phyloP scores from a whole-genome alignment of 2,329 filamentous ascomycete species.

The Nemania serpens region DNA sequence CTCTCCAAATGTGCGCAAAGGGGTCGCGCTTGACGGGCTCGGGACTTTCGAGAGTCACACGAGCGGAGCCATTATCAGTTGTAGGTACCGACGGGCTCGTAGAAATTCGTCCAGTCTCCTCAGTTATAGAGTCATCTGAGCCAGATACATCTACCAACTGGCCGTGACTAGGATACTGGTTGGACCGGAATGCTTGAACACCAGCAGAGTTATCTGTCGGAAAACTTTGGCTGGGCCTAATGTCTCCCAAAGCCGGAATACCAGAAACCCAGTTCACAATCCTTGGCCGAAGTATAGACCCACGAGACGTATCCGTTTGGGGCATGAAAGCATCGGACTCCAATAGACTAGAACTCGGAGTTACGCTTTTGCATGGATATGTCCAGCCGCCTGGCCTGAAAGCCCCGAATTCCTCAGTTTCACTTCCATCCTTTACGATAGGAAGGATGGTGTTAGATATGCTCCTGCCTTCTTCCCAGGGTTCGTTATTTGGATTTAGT shows the following conservation, averaged over 20 bases:
- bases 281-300: not conserved
- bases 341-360: not conserved
- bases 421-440: not conserved
- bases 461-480: conserved; percentile 3
- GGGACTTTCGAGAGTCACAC: too few species aligned
- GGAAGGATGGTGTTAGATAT: conserved; percentile 13
- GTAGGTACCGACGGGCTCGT: too few species aligned
- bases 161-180: too few species aligned
- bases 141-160: too few species aligned
- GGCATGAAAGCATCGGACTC: too few species aligned
- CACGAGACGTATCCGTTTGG: not conserved
- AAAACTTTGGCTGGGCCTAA: too few species aligned
- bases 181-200: not conserved
- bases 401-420: conserved; percentile 10
- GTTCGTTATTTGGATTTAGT: conserved; percentile 18
- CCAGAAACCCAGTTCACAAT: conserved; percentile 22
- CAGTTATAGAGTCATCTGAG: too few species aligned
- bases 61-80: too few species aligned
- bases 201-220: not conserved
- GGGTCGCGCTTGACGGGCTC: conserved; percentile 1
- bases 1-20: conserved; percentile 18
- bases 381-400: conserved; percentile 17
- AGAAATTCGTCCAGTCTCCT: too few species aligned
- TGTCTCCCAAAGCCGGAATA: not conserved
- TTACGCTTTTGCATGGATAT: conserved; percentile 6